Base-by-base conservation (phyloP, 305 asterid species). In the Rubia peregrina region DNA sequence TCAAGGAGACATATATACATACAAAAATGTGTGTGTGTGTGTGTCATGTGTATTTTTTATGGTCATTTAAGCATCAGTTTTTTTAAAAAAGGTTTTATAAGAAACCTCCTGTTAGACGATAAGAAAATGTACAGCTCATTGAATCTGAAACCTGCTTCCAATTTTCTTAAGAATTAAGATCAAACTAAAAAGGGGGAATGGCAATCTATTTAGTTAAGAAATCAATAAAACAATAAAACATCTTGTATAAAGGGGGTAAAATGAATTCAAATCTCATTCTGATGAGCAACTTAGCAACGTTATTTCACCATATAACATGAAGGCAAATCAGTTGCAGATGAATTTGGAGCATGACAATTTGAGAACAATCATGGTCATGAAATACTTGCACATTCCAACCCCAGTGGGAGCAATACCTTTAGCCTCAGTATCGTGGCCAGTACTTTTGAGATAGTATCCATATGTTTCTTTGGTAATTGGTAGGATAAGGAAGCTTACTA, bases 351-450 rank as follows among this genome's bases (percentile, higher is more conserved):
- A 14, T 6, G 63, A 9, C 44, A 16, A 51, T 51, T 5, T 17
- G 64, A 65, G 75, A 21, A n/a, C 36, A 36, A 71, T 51, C 65
- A 59, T 71, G 74, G 40, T 73, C 71, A 70, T 73, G 41, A 51
- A 76, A 67, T 67, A 86, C 98, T 79, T 84, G 90, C 98, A 84
- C 90, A 78, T 93, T 93, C 71, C 97, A 87, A 80, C 98, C 98
- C 98, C 97, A n/a, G 85, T 79, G 57, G 96, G 96, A 41, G 92
- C 69, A 73, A 71, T 44, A 79, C 89, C 78, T 84, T 89, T 93
- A 80, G 97, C 95, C 61, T 89, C 97, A 43, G 98, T 89, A 55
- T 97, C 97, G 81, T 90, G 85, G 64, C 97, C 97, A 70, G 98
- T 84, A 77, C 80, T 86, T 87, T 85, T 93, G 48, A 90, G 89